These are phyloP conservation scores for Bimuria novae-zelandiae DNA, from an alignment of 2,329 filamentous ascomycete genomes.

Conservation along the genomic window DNA sequence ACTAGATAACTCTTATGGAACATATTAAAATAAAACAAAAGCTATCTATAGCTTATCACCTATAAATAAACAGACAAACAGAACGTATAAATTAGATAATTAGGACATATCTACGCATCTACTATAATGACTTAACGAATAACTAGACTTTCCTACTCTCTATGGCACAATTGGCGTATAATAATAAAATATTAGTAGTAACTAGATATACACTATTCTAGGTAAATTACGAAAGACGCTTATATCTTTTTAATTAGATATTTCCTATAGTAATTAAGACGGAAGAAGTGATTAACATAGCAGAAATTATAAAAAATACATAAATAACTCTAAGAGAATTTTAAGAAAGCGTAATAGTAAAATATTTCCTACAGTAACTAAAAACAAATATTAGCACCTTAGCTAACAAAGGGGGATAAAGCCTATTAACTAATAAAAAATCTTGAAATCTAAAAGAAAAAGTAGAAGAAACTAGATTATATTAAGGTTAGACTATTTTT, in stretches of 20 bases:
- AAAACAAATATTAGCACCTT: not conserved
- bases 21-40: not conserved
- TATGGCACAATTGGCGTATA: not conserved
- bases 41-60: not conserved
- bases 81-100: not conserved
- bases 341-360: not conserved
- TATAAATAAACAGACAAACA: not conserved
- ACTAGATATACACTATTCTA: not conserved
- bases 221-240: not conserved
- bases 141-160: not conserved
- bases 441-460: not conserved
- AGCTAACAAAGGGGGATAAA: not conserved
- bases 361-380: not conserved
- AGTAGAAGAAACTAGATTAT: not conserved
- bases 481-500: not conserved
- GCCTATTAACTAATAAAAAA: not conserved
- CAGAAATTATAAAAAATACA: not conserved
- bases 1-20: not conserved
- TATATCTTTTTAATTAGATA: not conserved
- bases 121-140: not conserved
- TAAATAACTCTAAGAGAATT: not conserved
- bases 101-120: not conserved
- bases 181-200: slow-evolving; percentile 7
- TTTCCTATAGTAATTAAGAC: not conserved
- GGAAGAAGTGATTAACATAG: not conserved